A percentile compares a stretch with the other conserved stretches of the same genome.
Conservation (phyloP, 805 yeast genomes). For the Cyberlindnera nakhonratchasimensis region DNA sequence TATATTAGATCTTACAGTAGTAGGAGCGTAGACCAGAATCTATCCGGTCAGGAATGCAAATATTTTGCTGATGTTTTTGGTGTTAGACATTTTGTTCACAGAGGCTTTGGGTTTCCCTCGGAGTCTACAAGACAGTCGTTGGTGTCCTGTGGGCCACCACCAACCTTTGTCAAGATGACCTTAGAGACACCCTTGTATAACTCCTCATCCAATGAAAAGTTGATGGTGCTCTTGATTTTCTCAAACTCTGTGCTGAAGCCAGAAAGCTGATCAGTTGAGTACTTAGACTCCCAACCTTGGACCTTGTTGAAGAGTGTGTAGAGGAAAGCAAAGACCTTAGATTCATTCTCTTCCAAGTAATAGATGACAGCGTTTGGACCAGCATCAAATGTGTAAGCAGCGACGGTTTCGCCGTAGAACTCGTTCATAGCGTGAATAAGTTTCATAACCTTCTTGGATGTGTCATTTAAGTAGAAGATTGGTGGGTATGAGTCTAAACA, state of each 20-base stretch:
- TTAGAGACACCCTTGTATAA: constrained; percentile 72
- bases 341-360: constrained; percentile 74
- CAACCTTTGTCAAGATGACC: constrained; percentile 81
- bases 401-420: constrained; percentile 52
- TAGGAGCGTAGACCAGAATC: neutral
- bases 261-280: constrained; percentile 28
- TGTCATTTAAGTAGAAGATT: constrained; percentile 88
- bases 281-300: constrained; percentile 64
- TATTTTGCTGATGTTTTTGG: too few species aligned
- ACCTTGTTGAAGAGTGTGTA: constrained; percentile 55
- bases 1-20: too few species aligned
- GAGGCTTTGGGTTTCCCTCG: constrained; percentile 52
- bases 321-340: constrained; percentile 67
- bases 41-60: too few species aligned
- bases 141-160: constrained; percentile 77
- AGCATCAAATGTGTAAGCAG: constrained; percentile 97
- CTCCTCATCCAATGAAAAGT: constrained; percentile 45
- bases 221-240: constrained; percentile 30
- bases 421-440: constrained; percentile 76
- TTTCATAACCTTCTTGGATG: constrained; percentile 78
- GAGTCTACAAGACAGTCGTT: constrained; percentile 53
- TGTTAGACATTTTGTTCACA: neutral
- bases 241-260: constrained; percentile 27
- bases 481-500: constrained; percentile 96
- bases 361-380: constrained; percentile 98